Evolutionary conservation across 306 rosid genomes (phyloP), one percentile per base, ranked within the genome.

Genomic region (Begonia fuchsioides): DNA sequence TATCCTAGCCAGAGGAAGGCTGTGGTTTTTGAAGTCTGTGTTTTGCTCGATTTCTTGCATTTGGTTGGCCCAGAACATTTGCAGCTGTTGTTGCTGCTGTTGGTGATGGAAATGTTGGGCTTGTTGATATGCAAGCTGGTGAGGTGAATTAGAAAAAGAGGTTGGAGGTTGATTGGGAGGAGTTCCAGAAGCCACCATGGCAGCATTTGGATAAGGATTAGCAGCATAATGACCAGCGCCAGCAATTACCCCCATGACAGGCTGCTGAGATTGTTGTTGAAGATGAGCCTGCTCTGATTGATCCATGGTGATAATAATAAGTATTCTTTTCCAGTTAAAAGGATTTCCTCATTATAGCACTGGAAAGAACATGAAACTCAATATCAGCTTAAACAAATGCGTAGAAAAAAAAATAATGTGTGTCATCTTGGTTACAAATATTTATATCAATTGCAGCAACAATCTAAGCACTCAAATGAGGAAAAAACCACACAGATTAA

Each of bases 31-130:
- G 2, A 57, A 57, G 45, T 57, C 61, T 13, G 52, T 8, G 7
- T 51, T 57, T 17, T 57, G 61, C 38, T 57, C 61, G 38, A 57
- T 47, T 18, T 57, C 61, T 47, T 57, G 61, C 45, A 57, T 57
- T 57, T 57, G 61, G 61, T 57, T 57, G 14, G 61, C 47, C 61
- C 61, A 57, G n/a, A 57, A 57, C 53, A 57, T 47, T 12, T 57
- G 61, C 10, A 47, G 61, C 47, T 57, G 61, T 11, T 57, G 61
- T n/a, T 56, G 60, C 16, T 56, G 60, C 3, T 56, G 60, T 13
- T 57, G 61, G 38, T 57, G 61, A 51, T 57, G 52, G 39, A 57
- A 57, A 17, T 57, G 53, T 15, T 57, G 61, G 12, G 61, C 61
- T 45, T 57, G 61, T 53, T 57, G 61, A 18, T 16, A 57, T 32